Base-by-base conservation (phyloP, 176 grass and related monocot genomes). In the Cenchrus americanus region DNA sequence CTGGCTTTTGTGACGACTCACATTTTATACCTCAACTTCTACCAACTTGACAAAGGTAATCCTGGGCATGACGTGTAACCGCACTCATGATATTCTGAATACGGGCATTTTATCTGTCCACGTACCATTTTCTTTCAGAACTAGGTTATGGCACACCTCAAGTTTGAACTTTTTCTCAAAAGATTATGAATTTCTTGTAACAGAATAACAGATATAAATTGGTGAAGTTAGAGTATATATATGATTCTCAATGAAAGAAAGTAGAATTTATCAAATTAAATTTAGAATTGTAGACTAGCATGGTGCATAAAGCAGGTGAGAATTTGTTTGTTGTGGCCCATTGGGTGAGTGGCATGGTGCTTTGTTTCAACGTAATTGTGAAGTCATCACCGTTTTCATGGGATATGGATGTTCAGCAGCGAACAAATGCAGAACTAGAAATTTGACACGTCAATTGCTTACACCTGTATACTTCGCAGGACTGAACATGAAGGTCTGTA, bases 21-120 rank as follows among this genome's bases (percentile, higher is more conserved):
- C 66, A 94, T 99, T 66, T 55, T 99, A 62, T 99, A 99, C 88
- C 91, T 99, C 30, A 99, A 96, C 78, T 99, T 99, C 77, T 95
- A 94, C 44, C 50, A 80, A 84, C 83, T 99, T 69, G 93, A 99
- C 80, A 86, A 92, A 84, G 93, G 96, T 98, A 83, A 87, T 80
- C 9, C 77, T 73, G 37, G 62, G 21, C 15, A 14, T 14, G 23
- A 65, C 5, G 7, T 6, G 34, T 47, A 73, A 5, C 23, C 40
- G 43, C 14, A 64, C 21, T 44, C 23, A 0, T 52, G 54, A 64
- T 52, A 44, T 83, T 82, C 32, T 40, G 30, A 54, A 59, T 19
- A 59, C 4, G 13, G 13, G 23, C 40, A 81, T 70, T 59, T 63
- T 71, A 46, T 47, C 24, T 66, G 66, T 71, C 3, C 34, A 54